Conservation (phyloP, 768 basidiomycete genomes). For the Phylloporus scabripes region DNA sequence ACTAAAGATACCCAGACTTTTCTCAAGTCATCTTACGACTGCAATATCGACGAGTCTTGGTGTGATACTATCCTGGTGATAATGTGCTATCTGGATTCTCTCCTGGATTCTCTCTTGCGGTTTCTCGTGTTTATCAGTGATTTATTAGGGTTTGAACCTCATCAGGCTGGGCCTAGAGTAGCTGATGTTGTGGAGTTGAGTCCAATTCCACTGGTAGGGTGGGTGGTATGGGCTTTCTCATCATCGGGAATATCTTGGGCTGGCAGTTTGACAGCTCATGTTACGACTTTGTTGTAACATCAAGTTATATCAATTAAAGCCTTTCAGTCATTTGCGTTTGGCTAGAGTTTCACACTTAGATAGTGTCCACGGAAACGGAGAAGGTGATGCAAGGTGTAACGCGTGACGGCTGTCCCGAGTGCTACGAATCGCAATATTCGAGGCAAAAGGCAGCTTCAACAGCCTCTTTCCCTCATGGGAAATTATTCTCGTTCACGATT, state of each 20-base stretch:
- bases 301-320: not conserved
- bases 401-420: too few species aligned
- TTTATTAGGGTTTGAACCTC: slow-evolving; percentile 6
- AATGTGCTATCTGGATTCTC: not conserved
- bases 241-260: slow-evolving; percentile 10
- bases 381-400: too few species aligned
- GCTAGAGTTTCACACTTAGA: too few species aligned
- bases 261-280: slow-evolving; percentile 9
- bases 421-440: too few species aligned
- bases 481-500: too few species aligned
- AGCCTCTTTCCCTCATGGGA: too few species aligned
- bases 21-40: slow-evolving; percentile 31
- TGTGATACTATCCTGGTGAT: slow-evolving; percentile 23
- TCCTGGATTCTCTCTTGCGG: not conserved
- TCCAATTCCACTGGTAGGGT: slow-evolving; percentile 14
- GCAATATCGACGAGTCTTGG: slow-evolving; percentile 27
- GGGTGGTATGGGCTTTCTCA: slow-evolving; percentile 6
- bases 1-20: slow-evolving; percentile 25
- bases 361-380: too few species aligned
- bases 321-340: not conserved
- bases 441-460: too few species aligned
- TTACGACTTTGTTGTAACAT: slow-evolving; percentile 10
- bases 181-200: slow-evolving; percentile 5
- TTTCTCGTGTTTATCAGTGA: slow-evolving; percentile 12
- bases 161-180: slow-evolving; percentile 11